Conservation (phyloP, 441 rosid species). For the Gossypium davidsonii region DNA sequence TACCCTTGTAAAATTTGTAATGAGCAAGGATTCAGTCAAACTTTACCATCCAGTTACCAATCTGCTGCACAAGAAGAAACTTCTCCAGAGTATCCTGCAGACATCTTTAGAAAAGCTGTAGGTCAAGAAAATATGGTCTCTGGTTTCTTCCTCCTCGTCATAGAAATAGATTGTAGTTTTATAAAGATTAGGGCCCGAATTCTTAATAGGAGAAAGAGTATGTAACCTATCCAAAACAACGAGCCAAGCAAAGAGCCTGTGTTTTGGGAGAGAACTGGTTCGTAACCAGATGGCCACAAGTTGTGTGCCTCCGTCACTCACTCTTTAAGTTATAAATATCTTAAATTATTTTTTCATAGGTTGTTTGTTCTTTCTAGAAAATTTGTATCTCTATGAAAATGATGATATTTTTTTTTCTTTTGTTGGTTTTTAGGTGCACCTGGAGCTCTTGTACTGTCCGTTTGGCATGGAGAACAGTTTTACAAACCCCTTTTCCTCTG, state of each 20-base stretch:
- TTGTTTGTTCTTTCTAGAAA: neutral
- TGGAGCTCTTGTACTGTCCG: constrained; percentile 84
- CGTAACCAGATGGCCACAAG: neutral
- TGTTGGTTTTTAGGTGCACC: constrained; percentile 50
- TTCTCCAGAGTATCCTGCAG: neutral
- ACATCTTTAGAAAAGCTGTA: neutral
- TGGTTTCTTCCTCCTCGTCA: neutral
- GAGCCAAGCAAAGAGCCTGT: neutral
- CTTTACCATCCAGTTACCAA: neutral
- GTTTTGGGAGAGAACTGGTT: neutral
- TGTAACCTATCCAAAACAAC: neutral
- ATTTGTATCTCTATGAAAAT: neutral
- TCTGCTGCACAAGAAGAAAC: neutral
- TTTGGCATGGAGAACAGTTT: constrained; percentile 50
- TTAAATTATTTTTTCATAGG: too few relatives aligned
- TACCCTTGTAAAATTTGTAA: neutral
- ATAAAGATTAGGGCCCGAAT: neutral
- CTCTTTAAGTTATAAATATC: neutral
- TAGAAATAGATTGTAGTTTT: neutral
- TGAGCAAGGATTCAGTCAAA: neutral
- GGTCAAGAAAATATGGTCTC: neutral
- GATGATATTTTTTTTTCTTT: neutral
- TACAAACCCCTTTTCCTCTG: constrained; percentile 48
- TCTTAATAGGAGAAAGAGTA: neutral
- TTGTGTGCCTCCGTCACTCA: neutral